Evolutionary conservation across 352 stramenopile species (phyloP).

Genomic region (Pythium grandisporangium): DNA sequence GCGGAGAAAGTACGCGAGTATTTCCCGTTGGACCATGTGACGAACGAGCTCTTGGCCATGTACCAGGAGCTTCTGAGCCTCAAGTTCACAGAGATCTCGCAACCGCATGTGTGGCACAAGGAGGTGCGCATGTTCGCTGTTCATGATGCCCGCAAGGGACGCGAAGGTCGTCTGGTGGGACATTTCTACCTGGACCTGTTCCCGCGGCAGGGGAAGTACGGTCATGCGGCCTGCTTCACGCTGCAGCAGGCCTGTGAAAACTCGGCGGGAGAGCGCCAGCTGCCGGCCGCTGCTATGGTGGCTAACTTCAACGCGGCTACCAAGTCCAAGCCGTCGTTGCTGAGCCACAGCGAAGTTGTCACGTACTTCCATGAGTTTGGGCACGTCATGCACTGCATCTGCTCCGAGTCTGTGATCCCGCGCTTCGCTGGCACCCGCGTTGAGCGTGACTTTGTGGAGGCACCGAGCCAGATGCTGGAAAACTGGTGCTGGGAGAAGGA

Average conservation of each 20-base stretch:
- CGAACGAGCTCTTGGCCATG: constrained; percentile 73
- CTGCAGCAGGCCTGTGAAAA: constrained; percentile 73
- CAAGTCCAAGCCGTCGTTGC: constrained; percentile 67
- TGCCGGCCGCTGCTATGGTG: constrained; percentile 82
- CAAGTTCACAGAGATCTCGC: constrained; percentile 72
- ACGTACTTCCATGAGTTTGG: constrained; percentile 89
- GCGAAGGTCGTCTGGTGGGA: constrained; percentile 52
- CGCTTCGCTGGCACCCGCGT: constrained; percentile 70
- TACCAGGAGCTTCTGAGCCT: constrained; percentile 86
- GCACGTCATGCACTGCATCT: constrained; percentile 88
- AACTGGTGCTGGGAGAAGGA: constrained; percentile 89
- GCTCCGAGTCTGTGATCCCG: constrained; percentile 70
- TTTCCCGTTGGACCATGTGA: constrained; percentile 85
- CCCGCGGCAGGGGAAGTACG: constrained; percentile 81
- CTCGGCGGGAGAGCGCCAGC: constrained; percentile 40
- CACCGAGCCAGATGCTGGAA: constrained; percentile 88
- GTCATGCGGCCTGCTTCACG: constrained; percentile 84
- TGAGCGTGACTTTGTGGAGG: constrained; percentile 86
- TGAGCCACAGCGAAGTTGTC: constrained; percentile 80
- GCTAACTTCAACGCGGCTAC: constrained; percentile 84
- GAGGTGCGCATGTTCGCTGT: constrained; percentile 85
- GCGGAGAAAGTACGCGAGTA: constrained; percentile 81
- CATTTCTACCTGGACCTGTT: constrained; percentile 88
- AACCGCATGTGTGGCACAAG: constrained; percentile 82
- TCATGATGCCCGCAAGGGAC: constrained; percentile 49